Evolutionary conservation across 2,329 filamentous ascomycete species (phyloP).

Genomic region (Oidium heveae): DNA sequence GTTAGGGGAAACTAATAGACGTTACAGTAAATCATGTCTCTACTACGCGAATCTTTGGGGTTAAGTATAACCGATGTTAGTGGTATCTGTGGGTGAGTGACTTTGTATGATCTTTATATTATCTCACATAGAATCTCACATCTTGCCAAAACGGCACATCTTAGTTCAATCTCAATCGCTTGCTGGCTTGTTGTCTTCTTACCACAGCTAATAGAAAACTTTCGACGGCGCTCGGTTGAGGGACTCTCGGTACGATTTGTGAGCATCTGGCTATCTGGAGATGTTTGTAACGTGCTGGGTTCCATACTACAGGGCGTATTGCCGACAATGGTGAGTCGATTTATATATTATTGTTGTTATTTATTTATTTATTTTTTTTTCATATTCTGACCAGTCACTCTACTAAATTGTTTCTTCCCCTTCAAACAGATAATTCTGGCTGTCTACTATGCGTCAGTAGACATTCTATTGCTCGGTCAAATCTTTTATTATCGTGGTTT

Average conservation of each 20-base stretch:
- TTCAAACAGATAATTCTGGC: slow-evolving; percentile 36
- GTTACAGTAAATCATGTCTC: not conserved
- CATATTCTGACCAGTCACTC: no score
- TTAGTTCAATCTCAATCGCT: slow-evolving; percentile 53
- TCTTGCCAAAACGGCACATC: no score
- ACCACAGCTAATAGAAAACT: slow-evolving; percentile 90
- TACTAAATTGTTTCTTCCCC: not conserved
- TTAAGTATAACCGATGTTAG: not conserved
- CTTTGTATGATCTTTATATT: no score
- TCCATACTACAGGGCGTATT: slow-evolving; percentile 74
- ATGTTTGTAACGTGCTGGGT: slow-evolving; percentile 94
- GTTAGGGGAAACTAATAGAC: not conserved
- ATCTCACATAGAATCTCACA: no score
- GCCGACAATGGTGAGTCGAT: slow-evolving; percentile 67
- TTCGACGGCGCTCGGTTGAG: slow-evolving; percentile 60
- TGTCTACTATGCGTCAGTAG: slow-evolving; percentile 77
- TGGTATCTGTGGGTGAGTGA: not conserved
- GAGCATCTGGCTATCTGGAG: slow-evolving; percentile 74
- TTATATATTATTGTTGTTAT: no score
- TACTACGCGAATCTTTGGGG: not conserved
- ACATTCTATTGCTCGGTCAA: slow-evolving; percentile 66
- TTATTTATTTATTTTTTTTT: not conserved
- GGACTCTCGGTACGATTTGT: slow-evolving; percentile 80
- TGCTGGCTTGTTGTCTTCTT: slow-evolving; percentile 94
- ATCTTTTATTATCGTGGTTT: slow-evolving; percentile 94